Conservation (phyloP, 2,329 filamentous ascomycete species). For the Aspergillus tubingensis region DNA sequence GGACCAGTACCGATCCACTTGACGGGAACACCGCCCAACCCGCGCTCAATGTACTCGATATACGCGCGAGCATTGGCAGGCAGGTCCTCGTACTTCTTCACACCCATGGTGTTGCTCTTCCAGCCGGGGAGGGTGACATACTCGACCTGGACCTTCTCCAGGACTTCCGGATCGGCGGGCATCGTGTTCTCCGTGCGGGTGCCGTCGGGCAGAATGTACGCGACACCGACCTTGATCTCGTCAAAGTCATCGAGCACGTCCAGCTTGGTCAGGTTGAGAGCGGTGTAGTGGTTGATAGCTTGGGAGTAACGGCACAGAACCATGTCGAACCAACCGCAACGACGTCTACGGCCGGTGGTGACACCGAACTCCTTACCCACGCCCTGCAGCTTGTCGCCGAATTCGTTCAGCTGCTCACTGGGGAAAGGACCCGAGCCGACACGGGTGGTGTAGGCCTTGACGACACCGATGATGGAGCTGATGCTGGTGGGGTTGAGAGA, state of each 20-base stretch:
- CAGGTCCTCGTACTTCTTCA: conserved; percentile 58
- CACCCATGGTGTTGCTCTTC: conserved; percentile 61
- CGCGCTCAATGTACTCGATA: conserved; percentile 61
- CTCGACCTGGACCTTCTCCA: conserved; percentile 57
- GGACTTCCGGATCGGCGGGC: conserved; percentile 57
- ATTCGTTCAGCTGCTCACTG: conserved; percentile 60
- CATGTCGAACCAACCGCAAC: conserved; percentile 67
- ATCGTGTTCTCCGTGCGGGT: conserved; percentile 54
- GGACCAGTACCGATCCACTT: conserved; percentile 67
- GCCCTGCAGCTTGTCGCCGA: conserved; percentile 59
- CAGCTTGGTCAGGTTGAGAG: conserved; percentile 65
- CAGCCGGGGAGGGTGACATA: conserved; percentile 64
- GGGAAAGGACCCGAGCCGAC: conserved; percentile 64
- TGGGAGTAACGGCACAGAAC: conserved; percentile 66
- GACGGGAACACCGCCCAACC: conserved; percentile 57
- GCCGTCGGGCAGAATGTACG: conserved; percentile 56
- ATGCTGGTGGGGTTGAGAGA: conserved; percentile 60
- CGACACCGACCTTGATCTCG: conserved; percentile 62
- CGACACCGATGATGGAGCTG: conserved; percentile 61
- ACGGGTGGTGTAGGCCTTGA: conserved; percentile 66
- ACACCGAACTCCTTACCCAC: conserved; percentile 59
- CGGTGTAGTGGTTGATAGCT: conserved; percentile 55
- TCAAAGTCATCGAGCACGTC: conserved; percentile 66
- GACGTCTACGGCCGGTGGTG: conserved; percentile 62
- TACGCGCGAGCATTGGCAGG: conserved; percentile 61